Percentiles rank a stretch among this genome's conserved stretches.
phyloP scores from a whole-genome alignment of 2,329 filamentous ascomycete species.

The Pseudogymnoascus sp. region DNA sequence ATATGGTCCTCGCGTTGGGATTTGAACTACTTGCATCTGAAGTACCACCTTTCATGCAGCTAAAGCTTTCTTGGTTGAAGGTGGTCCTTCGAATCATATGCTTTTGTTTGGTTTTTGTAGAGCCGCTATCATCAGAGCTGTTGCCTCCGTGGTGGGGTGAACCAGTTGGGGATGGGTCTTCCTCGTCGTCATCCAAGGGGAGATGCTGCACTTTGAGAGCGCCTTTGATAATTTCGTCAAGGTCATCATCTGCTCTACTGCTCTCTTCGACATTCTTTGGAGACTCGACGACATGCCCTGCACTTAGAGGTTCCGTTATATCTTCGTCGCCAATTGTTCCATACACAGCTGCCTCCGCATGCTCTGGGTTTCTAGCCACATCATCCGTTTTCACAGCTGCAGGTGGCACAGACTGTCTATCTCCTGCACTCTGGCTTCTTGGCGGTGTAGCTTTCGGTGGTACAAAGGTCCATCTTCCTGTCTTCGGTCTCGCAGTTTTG shows the following conservation, averaged over 20 bases:
- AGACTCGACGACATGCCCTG: not conserved
- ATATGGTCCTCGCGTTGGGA: constrained; percentile 69
- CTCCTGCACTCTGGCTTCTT: constrained; percentile 20
- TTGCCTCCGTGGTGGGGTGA: constrained; percentile 13
- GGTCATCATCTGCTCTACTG: constrained; percentile 37
- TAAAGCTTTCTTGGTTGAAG: constrained; percentile 40
- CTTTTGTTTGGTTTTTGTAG: not conserved
- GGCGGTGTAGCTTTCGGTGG: constrained; percentile 33
- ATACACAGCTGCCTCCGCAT: not conserved
- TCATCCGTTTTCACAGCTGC: not conserved
- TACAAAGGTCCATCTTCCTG: constrained; percentile 33
- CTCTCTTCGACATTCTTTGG: not conserved
- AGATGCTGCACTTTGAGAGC: constrained; percentile 53
- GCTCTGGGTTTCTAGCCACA: not conserved
- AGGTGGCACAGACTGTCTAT: not conserved
- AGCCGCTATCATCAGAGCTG: not conserved
- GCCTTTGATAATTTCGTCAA: constrained; percentile 57
- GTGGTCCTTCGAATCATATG: constrained; percentile 2
- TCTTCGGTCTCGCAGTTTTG: constrained; percentile 37
- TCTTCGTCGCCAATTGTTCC: constrained; percentile 1
- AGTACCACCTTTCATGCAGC: constrained; percentile 45
- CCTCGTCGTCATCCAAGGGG: constrained; percentile 44
- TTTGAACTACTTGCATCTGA: constrained; percentile 38
- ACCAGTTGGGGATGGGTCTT: constrained; percentile 25
- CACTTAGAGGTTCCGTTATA: not conserved